phyloP scores from a whole-genome alignment of 2,329 filamentous ascomycete species.

The Triangularia verruculosa region DNA sequence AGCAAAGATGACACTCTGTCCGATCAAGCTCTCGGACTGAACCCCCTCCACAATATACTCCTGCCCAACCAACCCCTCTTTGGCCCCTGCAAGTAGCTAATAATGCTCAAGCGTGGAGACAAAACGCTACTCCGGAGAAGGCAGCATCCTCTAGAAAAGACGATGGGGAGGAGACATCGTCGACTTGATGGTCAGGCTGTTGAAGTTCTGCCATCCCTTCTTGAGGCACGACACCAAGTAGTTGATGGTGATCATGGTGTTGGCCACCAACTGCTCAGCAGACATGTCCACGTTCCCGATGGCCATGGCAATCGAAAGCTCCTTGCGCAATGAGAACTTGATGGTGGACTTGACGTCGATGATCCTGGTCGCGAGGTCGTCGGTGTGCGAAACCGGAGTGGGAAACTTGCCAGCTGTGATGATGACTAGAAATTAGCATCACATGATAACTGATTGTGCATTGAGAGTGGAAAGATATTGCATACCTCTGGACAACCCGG shows the following conservation, averaged over 20 bases:
- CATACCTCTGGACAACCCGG: constrained; percentile 93
- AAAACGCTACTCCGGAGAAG: constrained; percentile 70
- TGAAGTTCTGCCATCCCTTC: constrained; percentile 99
- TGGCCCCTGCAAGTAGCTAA: not conserved
- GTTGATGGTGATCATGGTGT: constrained; percentile 99
- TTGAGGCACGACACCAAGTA: constrained; percentile 99
- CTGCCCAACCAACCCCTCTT: not conserved
- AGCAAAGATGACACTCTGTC: not conserved
- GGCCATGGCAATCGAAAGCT: constrained; percentile 98
- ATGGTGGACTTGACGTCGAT: constrained; percentile 99
- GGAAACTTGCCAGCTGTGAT: constrained; percentile 94
- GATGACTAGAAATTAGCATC: constrained; percentile 30
- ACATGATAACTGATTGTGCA: too few relatives aligned
- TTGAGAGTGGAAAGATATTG: constrained; percentile 27
- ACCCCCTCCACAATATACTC: not conserved
- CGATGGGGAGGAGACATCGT: constrained; percentile 98
- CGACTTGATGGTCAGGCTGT: constrained; percentile 99
- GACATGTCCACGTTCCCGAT: constrained; percentile 98
- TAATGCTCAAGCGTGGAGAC: not conserved
- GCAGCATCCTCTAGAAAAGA: constrained; percentile 82
- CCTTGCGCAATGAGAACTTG: constrained; percentile 99
- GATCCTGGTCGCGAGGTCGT: constrained; percentile 93
- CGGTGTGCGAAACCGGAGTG: constrained; percentile 92
- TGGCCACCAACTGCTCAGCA: constrained; percentile 90
- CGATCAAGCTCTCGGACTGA: not conserved